These are phyloP conservation scores for Hirsutella minnesotensis DNA, from an alignment of 2,329 filamentous ascomycete genomes.

Conservation along the genomic window DNA sequence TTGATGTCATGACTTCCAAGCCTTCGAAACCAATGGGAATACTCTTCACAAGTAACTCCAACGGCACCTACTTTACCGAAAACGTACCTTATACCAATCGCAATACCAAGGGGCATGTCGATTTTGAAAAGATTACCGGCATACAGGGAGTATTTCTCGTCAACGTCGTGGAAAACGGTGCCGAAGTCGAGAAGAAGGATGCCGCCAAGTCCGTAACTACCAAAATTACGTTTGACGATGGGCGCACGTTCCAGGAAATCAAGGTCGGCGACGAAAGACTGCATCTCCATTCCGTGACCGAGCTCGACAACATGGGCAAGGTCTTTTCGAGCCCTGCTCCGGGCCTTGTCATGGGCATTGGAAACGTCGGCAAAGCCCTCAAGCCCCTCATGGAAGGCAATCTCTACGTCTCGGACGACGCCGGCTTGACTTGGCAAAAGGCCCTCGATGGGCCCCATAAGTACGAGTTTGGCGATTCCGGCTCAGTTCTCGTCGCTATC, in stretches of 20 bases:
- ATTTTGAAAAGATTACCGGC: constrained; percentile 87
- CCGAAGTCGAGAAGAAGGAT: constrained; percentile 51
- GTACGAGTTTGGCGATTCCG: constrained; percentile 92
- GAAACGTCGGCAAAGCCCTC: constrained; percentile 72
- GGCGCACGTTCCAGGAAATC: constrained; percentile 68
- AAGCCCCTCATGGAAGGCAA: constrained; percentile 60
- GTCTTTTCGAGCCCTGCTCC: constrained; percentile 92
- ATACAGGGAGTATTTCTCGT: constrained; percentile 89
- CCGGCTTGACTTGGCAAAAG: constrained; percentile 72
- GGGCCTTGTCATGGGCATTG: constrained; percentile 85
- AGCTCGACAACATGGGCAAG: constrained; percentile 68
- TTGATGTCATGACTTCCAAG: constrained; percentile 71
- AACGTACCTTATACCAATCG: constrained; percentile 91
- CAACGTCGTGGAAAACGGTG: constrained; percentile 79
- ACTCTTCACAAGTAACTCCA: constrained; percentile 91
- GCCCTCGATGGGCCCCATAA: constrained; percentile 74
- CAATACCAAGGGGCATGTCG: constrained; percentile 62
- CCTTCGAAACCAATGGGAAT: constrained; percentile 66
- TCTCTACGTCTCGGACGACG: constrained; percentile 83
- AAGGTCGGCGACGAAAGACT: constrained; percentile 57
- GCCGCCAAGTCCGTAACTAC: constrained; percentile 59
- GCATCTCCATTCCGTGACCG: constrained; percentile 86
- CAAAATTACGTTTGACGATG: constrained; percentile 90
- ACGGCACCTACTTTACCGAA: constrained; percentile 88
- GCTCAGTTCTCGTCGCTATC: constrained; percentile 76